These are phyloP conservation scores for Gomphus sp. DNA, from an alignment of 1,284 basidiomycete genomes.

Conservation along the genomic window DNA sequence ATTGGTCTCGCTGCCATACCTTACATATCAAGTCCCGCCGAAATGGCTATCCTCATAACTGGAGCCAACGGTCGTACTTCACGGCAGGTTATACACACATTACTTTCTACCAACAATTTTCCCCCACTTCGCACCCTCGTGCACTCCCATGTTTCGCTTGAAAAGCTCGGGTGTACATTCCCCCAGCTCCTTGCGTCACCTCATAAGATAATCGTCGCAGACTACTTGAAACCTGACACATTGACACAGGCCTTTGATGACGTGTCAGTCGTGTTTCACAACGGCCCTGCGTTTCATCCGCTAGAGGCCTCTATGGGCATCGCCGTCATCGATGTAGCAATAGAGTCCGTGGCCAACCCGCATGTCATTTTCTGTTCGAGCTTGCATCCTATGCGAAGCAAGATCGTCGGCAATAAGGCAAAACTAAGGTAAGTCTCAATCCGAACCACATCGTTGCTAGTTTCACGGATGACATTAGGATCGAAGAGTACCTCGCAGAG, in stretches of 20 bases:
- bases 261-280: conserved; percentile 24
- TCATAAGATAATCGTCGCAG: conserved; percentile 19
- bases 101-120: conserved; percentile 16
- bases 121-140: conserved; percentile 12
- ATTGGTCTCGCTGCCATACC: neutral
- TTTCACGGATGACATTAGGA: conserved; percentile 13
- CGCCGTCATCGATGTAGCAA: conserved; percentile 26
- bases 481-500: conserved; percentile 27
- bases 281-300: conserved; percentile 20
- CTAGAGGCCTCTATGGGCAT: conserved; percentile 26
- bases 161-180: conserved; percentile 5
- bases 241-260: conserved; percentile 19
- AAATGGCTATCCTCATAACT: conserved; percentile 20
- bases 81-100: conserved; percentile 18
- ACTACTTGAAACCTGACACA: conserved; percentile 21
- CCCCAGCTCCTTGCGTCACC: neutral
- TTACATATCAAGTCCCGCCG: neutral
- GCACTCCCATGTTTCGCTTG: conserved; percentile 14
- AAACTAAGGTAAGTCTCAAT: conserved; percentile 20
- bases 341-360: conserved; percentile 22
- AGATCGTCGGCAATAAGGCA: conserved; percentile 23
- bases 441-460: neutral
- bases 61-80: conserved; percentile 24
- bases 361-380: conserved; percentile 30
- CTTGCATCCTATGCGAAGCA: conserved; percentile 22